Base-by-base conservation (phyloP, 2,329 filamentous ascomycete genomes). In the Alternaria brassicicola region DNA sequence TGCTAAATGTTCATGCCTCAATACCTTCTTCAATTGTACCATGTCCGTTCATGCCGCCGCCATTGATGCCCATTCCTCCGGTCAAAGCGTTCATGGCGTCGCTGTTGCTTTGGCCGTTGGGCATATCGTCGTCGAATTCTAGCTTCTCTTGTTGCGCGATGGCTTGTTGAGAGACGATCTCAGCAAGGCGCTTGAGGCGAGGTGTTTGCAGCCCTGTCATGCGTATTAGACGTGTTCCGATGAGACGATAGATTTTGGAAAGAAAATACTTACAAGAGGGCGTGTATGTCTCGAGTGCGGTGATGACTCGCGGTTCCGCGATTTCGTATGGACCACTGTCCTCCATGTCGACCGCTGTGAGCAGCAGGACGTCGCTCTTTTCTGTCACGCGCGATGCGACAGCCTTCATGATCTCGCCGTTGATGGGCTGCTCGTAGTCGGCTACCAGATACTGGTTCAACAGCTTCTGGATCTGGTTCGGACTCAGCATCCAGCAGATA, bases 391-490 rank as follows among this genome's bases (percentile, higher is more conserved):
- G 87, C 36, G 93, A 97, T 7, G 96, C 95, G 52, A 99, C 96
- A 7, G 95, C 95, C 82, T 99, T 99, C 95, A 99, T 99, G 76
- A 99, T 99, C 78, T 99, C 95, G 75, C 94, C 95, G 73, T 99
- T 98, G 79, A 99, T 99, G 35, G 95, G 95, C 80, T 98, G 95
- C 80, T 99, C 95, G 78, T 99, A 99, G 79, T 99, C 95, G 59
- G 95, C 95, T 56, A 99, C 94, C 47, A 99, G 86, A 76, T 99
- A 99, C 79, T 99, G 95, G 80, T 99, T 99, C 66, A 99, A 85
- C 31, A 99, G 86, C 82, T 99, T 99, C 80, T 99, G 95, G 64
- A 99, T 99, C 79, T 99, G 95, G 80, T 97, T 98, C 51, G 95
- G 95, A 1, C 94, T 97, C 52, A 99, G 86, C 94, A 98, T 98